Evolutionary conservation across 768 basidiomycete genomes (phyloP).

Genomic region (Kockovaella imperatae): DNA sequence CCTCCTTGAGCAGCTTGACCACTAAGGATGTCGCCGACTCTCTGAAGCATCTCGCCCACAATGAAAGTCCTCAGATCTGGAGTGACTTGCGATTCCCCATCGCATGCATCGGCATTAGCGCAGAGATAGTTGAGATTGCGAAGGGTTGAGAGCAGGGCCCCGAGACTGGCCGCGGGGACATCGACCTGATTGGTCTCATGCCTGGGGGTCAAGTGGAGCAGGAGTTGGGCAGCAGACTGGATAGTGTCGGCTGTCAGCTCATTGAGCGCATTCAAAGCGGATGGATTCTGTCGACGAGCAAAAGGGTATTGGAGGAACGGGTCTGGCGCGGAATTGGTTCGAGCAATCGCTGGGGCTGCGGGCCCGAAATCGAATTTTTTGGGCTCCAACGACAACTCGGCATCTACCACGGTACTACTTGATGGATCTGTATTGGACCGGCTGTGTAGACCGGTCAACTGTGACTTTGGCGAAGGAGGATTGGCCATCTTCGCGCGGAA

Average conservation of each 20-base stretch:
- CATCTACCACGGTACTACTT: no score
- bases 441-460: no score
- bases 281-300: no score
- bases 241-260: constrained; percentile 89
- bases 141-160: constrained; percentile 82
- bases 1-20: constrained; percentile 72
- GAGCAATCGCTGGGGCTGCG: no score
- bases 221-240: constrained; percentile 82
- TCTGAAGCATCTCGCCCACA: constrained; percentile 82
- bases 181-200: constrained; percentile 85
- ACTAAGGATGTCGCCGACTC: constrained; percentile 76
- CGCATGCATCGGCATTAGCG: constrained; percentile 49
- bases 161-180: constrained; percentile 78
- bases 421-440: no score
- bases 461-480: no score
- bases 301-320: no score
- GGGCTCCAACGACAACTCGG: no score
- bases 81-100: constrained; percentile 10
- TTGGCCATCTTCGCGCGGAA: no score
- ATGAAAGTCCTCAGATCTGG: constrained; percentile 66
- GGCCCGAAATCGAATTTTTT: no score
- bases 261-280: no score
- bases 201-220: constrained; percentile 79
- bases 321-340: no score
- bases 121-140: constrained; percentile 89